These are phyloP conservation scores for Kodamaea fungicola DNA, from an alignment of 1,139 yeast genomes.

Conservation along the genomic window DNA sequence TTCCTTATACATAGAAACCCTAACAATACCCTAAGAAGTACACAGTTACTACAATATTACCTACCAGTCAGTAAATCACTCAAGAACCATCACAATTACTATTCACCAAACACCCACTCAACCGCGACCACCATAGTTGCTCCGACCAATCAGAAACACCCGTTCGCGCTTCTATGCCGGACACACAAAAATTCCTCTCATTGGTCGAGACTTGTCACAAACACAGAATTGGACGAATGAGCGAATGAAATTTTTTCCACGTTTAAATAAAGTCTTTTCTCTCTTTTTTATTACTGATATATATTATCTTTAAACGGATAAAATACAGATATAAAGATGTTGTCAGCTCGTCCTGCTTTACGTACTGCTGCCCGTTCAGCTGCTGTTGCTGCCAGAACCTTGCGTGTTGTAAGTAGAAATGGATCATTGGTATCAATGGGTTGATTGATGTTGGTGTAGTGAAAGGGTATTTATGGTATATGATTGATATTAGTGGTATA, in stretches of 20 bases:
- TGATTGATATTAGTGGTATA: not conserved
- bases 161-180: slow-evolving; percentile 1
- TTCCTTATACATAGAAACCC: no score
- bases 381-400: slow-evolving; percentile 59
- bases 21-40: no score
- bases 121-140: no score
- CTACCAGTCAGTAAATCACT: no score
- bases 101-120: no score
- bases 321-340: slow-evolving; percentile 38
- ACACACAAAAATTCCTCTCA: slow-evolving; percentile 7
- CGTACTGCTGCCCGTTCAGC: slow-evolving; percentile 81
- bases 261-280: slow-evolving; percentile 7
- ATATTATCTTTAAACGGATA: slow-evolving; percentile 8
- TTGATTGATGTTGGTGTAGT: not conserved
- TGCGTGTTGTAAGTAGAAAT: slow-evolving; percentile 60
- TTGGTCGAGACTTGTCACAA: slow-evolving; percentile 6
- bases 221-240: slow-evolving; percentile 5
- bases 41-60: no score
- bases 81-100: no score
- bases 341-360: slow-evolving; percentile 78
- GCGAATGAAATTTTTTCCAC: slow-evolving; percentile 9
- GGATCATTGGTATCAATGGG: not conserved
- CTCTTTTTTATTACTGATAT: slow-evolving; percentile 6
- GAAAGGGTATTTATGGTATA: not conserved
- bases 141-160: slow-evolving; percentile 6